phyloP scores from a whole-genome alignment of 2,329 filamentous ascomycete genomes.

The Aschersonia sp. region DNA sequence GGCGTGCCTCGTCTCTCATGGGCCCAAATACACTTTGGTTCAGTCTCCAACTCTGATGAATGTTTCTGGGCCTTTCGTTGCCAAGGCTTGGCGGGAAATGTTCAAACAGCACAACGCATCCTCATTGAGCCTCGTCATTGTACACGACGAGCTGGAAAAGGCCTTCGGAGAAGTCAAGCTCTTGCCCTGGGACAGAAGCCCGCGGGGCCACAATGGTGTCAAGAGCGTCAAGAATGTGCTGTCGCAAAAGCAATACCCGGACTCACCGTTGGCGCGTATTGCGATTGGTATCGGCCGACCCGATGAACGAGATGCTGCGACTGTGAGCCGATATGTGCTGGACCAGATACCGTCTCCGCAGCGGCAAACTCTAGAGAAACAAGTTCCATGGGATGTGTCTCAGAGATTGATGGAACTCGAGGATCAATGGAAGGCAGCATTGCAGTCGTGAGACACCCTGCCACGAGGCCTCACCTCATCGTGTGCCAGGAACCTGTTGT shows the following conservation, averaged over 20 bases:
- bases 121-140: constrained; percentile 46
- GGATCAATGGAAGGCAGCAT: constrained; percentile 16
- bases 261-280: constrained; percentile 41
- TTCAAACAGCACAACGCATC: constrained; percentile 21
- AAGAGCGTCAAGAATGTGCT: constrained; percentile 47
- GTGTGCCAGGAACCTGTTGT: no score
- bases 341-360: constrained; percentile 44
- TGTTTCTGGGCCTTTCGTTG: constrained; percentile 57
- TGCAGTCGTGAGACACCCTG: neutral
- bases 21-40: constrained; percentile 48
- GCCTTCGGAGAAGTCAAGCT: constrained; percentile 53
- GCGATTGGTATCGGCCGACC: constrained; percentile 84
- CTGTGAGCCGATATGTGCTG: constrained; percentile 68
- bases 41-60: constrained; percentile 78
- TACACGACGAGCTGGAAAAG: constrained; percentile 82
- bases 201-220: constrained; percentile 61
- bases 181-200: constrained; percentile 46
- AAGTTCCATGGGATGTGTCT: constrained; percentile 37
- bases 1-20: constrained; percentile 31
- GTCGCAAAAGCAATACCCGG: constrained; percentile 22
- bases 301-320: constrained; percentile 44
- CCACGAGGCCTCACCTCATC: no score
- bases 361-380: constrained; percentile 32
- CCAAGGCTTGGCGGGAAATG: constrained; percentile 47
- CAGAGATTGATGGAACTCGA: constrained; percentile 32